Percentiles rank a stretch among this genome's conserved stretches.
Evolutionary conservation across 768 basidiomycete genomes (phyloP).

Genomic region (Trametes elegans): DNA sequence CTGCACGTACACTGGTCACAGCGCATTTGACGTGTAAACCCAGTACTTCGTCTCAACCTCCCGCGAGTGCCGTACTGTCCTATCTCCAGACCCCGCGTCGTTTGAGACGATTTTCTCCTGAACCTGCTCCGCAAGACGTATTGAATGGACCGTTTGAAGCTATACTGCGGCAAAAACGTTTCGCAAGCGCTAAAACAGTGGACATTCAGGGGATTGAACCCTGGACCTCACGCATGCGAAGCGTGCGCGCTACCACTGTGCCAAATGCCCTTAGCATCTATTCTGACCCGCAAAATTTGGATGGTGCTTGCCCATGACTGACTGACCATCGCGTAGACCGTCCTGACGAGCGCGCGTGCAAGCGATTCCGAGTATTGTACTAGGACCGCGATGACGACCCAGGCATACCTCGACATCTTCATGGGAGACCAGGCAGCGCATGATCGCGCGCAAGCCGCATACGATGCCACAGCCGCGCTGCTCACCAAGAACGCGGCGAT

Average conservation of each 20-base stretch:
- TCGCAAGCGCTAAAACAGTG: conserved; percentile 10
- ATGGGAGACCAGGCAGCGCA: conserved; percentile 37
- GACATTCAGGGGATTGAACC: conserved; percentile 33
- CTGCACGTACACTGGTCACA: no score
- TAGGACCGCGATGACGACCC: not conserved
- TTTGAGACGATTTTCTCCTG: no score
- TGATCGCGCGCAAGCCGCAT: conserved; percentile 27
- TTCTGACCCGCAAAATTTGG: not conserved
- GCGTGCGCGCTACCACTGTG: conserved; percentile 38
- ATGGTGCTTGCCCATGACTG: no score
- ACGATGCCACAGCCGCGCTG: conserved; percentile 33
- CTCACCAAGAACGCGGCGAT: conserved; percentile 38
- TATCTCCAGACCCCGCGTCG: no score
- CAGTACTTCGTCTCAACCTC: no score
- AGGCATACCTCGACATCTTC: conserved; percentile 40
- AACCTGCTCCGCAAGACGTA: no score
- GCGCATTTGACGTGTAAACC: no score
- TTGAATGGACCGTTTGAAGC: no score
- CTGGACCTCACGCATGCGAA: conserved; percentile 36
- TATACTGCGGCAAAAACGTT: no score
- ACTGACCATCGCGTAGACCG: no score
- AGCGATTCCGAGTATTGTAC: not conserved
- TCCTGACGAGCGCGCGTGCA: no score
- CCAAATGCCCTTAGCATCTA: conserved; percentile 28
- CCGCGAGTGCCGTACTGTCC: no score